A percentile compares a stretch with the other conserved stretches of the same genome.
Evolutionary conservation across 345 rosid genomes (phyloP).

Genomic region (Mallotus nudiflorus): DNA sequence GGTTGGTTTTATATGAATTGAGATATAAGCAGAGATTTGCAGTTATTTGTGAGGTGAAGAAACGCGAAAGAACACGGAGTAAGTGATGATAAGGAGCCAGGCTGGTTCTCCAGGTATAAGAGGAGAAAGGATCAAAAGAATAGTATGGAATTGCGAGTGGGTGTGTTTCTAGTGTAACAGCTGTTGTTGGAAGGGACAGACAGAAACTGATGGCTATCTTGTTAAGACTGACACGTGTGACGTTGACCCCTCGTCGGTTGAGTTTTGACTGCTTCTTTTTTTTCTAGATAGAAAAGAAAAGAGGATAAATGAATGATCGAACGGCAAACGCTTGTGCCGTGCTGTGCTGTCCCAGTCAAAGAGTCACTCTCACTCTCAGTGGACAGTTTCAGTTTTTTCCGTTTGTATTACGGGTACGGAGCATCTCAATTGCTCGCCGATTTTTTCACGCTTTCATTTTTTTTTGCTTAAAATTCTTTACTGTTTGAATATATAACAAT

Average conservation of each 20-base stretch:
- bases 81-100: constrained; percentile 29
- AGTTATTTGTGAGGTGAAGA: neutral
- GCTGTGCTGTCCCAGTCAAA: constrained; percentile 16
- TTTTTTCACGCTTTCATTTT: too few relatives aligned
- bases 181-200: neutral
- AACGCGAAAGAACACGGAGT: constrained; percentile 29
- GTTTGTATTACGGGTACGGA: neutral
- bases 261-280: neutral
- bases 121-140: neutral
- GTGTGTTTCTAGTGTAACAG: neutral
- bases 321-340: too few relatives aligned
- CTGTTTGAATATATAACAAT: too few relatives aligned
- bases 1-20: neutral
- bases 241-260: neutral
- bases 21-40: neutral
- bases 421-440: neutral
- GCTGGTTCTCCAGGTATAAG: neutral
- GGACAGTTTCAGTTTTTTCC: neutral
- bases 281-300: too few relatives aligned
- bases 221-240: constrained; percentile 13
- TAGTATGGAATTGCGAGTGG: neutral
- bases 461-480: neutral
- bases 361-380: neutral
- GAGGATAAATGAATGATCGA: too few relatives aligned
- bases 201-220: neutral